Conservation (phyloP, 257 asterid genomes). For the Lavandula angustifolia region DNA sequence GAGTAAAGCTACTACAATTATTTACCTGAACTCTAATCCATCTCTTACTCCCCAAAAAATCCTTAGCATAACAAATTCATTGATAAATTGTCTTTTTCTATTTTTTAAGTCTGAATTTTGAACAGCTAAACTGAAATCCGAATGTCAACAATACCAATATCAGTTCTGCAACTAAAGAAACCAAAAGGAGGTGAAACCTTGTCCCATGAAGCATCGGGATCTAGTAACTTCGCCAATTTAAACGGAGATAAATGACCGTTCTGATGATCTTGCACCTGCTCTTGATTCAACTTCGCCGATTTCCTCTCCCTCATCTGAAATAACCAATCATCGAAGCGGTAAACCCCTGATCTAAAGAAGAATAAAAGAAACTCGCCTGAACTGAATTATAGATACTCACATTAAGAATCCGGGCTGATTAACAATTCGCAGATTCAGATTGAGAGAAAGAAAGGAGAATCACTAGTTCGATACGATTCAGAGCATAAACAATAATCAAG, state of each 20-base stretch:
- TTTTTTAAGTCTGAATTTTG: no score
- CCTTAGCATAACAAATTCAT: no score
- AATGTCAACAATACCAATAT: neutral
- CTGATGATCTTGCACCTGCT: conserved; percentile 52
- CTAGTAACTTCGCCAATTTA: conserved; percentile 70
- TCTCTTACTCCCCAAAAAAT: neutral
- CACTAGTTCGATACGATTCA: conserved; percentile 1
- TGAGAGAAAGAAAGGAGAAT: conserved; percentile 13
- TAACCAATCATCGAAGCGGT: conserved; percentile 22
- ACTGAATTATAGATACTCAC: conserved; percentile 17
- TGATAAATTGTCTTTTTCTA: no score
- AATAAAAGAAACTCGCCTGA: neutral
- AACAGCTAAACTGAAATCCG: no score
- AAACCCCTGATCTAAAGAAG: neutral
- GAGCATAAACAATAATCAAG: conserved; percentile 23
- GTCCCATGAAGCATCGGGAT: conserved; percentile 76
- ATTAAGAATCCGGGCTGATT: conserved; percentile 22
- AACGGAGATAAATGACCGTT: conserved; percentile 79
- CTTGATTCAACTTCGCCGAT: conserved; percentile 54
- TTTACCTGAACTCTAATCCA: conserved; percentile 13
- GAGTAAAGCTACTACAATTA: neutral
- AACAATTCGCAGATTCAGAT: conserved; percentile 22
- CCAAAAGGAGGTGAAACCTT: conserved; percentile 49
- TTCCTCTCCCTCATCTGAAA: conserved; percentile 79
- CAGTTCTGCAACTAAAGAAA: conserved; percentile 10